Percentiles rank a stretch among this genome's conserved stretches.
Conservation (phyloP, 2,329 filamentous ascomycete genomes). For the Colletotrichum australisinense region DNA sequence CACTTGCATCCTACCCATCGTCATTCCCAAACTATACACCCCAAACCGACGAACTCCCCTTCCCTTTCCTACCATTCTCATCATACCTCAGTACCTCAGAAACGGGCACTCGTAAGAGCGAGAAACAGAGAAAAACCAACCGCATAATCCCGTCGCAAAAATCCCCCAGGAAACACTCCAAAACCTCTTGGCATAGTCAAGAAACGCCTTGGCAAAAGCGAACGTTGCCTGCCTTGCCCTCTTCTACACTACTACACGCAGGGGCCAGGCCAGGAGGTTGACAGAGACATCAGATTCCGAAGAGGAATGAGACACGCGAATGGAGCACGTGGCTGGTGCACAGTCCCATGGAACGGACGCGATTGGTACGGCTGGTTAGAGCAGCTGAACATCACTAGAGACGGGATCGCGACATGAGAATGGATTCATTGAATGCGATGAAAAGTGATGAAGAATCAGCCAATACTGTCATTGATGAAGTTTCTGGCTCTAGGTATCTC, state of each 20-base stretch:
- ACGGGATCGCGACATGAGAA: too few species aligned
- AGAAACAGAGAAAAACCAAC: too few species aligned
- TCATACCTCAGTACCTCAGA: too few species aligned
- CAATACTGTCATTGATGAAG: neutral
- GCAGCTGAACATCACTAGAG: neutral
- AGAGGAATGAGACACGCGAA: neutral
- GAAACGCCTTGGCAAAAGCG: neutral
- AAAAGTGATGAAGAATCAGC: neutral
- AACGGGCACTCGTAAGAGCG: too few species aligned
- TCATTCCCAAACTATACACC: too few species aligned
- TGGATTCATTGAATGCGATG: neutral
- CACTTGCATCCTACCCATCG: too few species aligned
- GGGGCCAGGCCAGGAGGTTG: neutral
- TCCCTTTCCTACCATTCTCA: neutral
- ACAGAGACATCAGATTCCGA: slow-evolving; percentile 15
- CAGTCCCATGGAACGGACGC: neutral
- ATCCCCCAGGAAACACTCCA: neutral
- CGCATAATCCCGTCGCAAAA: neutral
- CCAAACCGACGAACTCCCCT: neutral
- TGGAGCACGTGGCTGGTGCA: neutral
- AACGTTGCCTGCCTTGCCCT: too few species aligned
- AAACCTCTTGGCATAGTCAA: slow-evolving; percentile 17
- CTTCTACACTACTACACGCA: too few species aligned
- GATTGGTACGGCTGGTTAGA: neutral
- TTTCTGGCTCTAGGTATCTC: slow-evolving; percentile 25